These are phyloP conservation scores for Macaranga tanarius DNA, from an alignment of 441 rosid species.

Conservation along the genomic window DNA sequence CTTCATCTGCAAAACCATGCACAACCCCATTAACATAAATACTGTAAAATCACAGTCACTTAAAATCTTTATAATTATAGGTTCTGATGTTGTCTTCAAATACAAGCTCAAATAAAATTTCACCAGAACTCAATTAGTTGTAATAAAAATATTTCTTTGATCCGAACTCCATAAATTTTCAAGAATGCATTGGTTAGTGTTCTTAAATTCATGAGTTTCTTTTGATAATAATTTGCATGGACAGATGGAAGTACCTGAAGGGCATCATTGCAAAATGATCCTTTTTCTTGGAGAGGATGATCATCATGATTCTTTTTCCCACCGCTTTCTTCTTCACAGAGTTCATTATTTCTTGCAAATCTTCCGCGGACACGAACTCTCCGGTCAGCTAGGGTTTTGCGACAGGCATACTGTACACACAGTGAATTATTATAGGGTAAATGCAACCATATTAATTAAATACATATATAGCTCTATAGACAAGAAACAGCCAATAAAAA, in stretches of 20 bases:
- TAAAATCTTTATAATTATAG: too few species aligned
- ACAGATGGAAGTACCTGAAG: conserved; percentile 42
- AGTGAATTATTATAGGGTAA: not conserved
- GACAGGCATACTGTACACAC: conserved; percentile 74
- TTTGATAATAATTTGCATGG: not conserved
- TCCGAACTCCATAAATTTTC: too few species aligned
- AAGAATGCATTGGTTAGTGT: too few species aligned
- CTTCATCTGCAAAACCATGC: conserved; percentile 45
- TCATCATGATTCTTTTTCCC: conserved; percentile 32
- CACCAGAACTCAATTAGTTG: too few species aligned
- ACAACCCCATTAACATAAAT: not conserved
- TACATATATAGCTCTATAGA: not conserved
- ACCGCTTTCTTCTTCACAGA: conserved; percentile 51
- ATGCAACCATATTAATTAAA: not conserved
- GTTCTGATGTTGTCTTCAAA: too few species aligned
- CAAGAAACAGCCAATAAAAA: not conserved
- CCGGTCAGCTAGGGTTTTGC: conserved; percentile 92
- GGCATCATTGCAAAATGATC: conserved; percentile 39
- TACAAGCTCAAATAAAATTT: too few species aligned
- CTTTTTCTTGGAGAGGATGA: conserved; percentile 39
- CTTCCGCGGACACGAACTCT: conserved; percentile 87
- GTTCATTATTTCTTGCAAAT: conserved; percentile 78
- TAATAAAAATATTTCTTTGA: not conserved
- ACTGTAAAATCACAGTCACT: too few species aligned
- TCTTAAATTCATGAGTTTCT: too few species aligned